A percentile compares a stretch with the other conserved stretches of the same genome.
These are phyloP conservation scores for Gelatoporia subvermispora DNA, from an alignment of 768 basidiomycete genomes.

Conservation along the genomic window DNA sequence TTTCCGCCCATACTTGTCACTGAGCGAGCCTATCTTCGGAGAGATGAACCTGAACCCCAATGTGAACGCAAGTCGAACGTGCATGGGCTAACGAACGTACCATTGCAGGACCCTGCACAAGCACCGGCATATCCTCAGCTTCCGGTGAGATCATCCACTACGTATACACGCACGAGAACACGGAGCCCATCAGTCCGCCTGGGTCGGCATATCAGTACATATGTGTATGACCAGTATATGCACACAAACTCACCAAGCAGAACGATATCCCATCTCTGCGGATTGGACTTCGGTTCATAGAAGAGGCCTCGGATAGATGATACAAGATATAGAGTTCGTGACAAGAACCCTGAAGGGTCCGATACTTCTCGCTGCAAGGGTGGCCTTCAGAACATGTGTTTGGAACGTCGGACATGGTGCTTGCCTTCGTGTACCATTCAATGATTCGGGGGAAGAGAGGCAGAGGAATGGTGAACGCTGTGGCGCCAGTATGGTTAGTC, in stretches of 20 bases:
- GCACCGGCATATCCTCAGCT: not conserved
- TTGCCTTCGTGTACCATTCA: constrained; percentile 80
- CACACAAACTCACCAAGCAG: constrained; percentile 60
- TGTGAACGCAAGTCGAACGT: constrained; percentile 1
- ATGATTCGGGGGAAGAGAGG: constrained; percentile 97
- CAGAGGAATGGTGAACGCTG: constrained; percentile 91
- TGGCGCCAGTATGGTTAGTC: constrained; percentile 13
- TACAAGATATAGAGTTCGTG: constrained; percentile 62
- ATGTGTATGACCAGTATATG: not conserved
- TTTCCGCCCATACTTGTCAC: constrained; percentile 88
- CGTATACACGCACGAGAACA: constrained; percentile 68
- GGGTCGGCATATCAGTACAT: not conserved
- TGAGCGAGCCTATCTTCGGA: constrained; percentile 75
- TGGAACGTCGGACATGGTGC: constrained; percentile 17
- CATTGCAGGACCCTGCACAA: constrained; percentile 66
- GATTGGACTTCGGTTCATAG: constrained; percentile 53
- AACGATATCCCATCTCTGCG: constrained; percentile 89
- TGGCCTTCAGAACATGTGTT: not conserved
- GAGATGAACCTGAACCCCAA: constrained; percentile 50
- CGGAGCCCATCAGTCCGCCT: constrained; percentile 90
- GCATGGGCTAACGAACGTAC: constrained; percentile 2
- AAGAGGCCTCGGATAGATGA: constrained; percentile 62
- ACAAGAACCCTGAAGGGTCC: constrained; percentile 66
- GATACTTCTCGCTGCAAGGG: constrained; percentile 60
- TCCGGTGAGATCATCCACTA: not conserved